A percentile compares a stretch with the other conserved stretches of the same genome.
phyloP scores from a whole-genome alignment of 331 rosid genomes.

The Quercus tomentella region DNA sequence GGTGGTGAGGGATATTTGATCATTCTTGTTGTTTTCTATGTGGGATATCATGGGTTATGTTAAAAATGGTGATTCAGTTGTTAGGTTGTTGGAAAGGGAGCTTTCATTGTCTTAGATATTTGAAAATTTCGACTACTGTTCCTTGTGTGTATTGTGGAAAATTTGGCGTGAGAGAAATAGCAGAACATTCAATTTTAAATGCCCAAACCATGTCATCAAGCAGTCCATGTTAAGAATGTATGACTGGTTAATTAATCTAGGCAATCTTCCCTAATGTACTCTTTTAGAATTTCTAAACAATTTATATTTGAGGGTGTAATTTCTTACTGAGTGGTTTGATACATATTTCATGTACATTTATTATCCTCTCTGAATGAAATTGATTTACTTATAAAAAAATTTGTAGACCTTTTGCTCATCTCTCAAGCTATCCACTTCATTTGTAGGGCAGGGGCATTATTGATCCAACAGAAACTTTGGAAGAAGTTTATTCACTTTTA shows the following conservation, averaged over 20 bases:
- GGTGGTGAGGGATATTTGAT: too few species aligned
- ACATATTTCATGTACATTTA: not conserved
- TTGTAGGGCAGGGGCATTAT: slow-evolving; percentile 79
- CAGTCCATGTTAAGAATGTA: too few species aligned
- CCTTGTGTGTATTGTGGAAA: too few species aligned
- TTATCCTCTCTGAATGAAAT: not conserved
- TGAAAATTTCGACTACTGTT: too few species aligned
- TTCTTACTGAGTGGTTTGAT: not conserved
- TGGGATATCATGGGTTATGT: too few species aligned
- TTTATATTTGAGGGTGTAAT: not conserved
- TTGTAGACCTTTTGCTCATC: slow-evolving; percentile 11
- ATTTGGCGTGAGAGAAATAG: too few species aligned
- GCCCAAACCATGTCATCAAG: too few species aligned
- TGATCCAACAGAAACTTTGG: slow-evolving; percentile 82
- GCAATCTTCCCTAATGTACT: not conserved
- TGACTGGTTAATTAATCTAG: not conserved
- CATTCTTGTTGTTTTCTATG: too few species aligned
- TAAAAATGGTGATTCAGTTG: too few species aligned
- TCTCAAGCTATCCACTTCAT: slow-evolving; percentile 32
- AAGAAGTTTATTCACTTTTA: slow-evolving; percentile 89
- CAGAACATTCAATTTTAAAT: too few species aligned
- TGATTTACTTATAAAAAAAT: not conserved
- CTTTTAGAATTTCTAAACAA: not conserved
- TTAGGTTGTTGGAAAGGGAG: too few species aligned
- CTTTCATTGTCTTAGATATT: too few species aligned